phyloP scores from a whole-genome alignment of 257 asterid species.

The Solanum piurae region DNA sequence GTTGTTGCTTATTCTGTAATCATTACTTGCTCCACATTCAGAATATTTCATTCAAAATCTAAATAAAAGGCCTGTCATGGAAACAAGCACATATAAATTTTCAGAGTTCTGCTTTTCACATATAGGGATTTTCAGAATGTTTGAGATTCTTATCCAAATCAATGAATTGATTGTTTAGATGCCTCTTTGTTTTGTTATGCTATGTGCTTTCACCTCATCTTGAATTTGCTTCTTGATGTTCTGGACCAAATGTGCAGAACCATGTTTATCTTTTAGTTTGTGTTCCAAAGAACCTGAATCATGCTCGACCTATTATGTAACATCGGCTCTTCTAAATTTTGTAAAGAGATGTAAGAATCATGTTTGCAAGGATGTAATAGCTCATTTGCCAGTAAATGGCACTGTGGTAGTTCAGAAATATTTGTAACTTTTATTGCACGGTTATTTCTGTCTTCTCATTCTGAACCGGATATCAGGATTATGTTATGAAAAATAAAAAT shows the following conservation, averaged over 20 bases:
- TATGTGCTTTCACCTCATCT: background rate
- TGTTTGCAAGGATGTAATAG: background rate
- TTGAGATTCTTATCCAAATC: background rate
- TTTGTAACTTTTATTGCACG: background rate
- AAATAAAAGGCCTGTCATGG: background rate
- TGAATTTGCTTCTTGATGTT: background rate
- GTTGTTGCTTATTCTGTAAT: background rate
- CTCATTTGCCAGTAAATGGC: background rate
- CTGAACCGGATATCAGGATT: background rate
- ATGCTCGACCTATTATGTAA: background rate
- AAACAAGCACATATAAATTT: background rate
- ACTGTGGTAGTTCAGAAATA: background rate
- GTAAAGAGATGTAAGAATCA: background rate
- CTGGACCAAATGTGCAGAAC: background rate
- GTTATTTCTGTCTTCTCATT: background rate
- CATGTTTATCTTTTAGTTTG: background rate
- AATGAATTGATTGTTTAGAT: background rate
- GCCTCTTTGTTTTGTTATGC: background rate
- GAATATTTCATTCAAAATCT: background rate
- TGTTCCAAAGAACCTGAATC: background rate
- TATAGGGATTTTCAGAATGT: background rate
- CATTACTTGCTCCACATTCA: background rate
- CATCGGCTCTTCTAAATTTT: background rate
- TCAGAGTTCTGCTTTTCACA: background rate
- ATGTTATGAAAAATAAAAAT: background rate